Evolutionary conservation across 169 alveolate genomes (phyloP).

Genomic region (Blepharisma undulans): DNA sequence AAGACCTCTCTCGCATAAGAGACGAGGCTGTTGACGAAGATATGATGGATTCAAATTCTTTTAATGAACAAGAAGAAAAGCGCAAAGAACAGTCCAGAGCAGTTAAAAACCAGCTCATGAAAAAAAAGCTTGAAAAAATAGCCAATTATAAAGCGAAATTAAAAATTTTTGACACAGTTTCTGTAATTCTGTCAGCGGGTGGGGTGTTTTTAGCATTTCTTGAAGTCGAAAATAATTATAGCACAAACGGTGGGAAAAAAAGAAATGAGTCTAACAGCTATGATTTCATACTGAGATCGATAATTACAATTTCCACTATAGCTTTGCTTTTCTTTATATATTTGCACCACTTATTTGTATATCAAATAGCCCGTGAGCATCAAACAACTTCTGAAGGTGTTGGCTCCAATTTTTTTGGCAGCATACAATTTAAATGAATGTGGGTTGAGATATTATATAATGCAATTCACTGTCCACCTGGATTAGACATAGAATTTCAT

Average conservation of each 20-base stretch:
- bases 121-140: not conserved
- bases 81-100: not conserved
- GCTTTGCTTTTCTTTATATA: not conserved
- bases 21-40: not conserved
- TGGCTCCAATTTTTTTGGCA: slow-evolving; percentile 33
- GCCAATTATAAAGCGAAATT: not conserved
- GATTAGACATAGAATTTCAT: slow-evolving; percentile 16
- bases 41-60: not conserved
- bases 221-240: not conserved
- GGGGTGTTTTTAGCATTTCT: not conserved
- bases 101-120: slow-evolving; percentile 23
- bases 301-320: not conserved
- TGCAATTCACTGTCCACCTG: slow-evolving; percentile 45
- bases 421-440: slow-evolving; percentile 36
- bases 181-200: not conserved
- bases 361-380: not conserved
- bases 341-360: not conserved
- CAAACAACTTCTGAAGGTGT: slow-evolving; percentile 27
- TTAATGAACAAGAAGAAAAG: not conserved
- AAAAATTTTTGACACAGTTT: not conserved
- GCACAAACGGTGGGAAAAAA: not conserved
- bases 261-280: not conserved
- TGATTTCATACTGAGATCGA: not conserved
- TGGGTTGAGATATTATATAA: slow-evolving; percentile 21
- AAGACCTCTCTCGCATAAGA: not conserved